Evolutionary conservation across 371 early-diverging fungal species (phyloP).

Genomic region (Syncephalis plumigaleata): DNA sequence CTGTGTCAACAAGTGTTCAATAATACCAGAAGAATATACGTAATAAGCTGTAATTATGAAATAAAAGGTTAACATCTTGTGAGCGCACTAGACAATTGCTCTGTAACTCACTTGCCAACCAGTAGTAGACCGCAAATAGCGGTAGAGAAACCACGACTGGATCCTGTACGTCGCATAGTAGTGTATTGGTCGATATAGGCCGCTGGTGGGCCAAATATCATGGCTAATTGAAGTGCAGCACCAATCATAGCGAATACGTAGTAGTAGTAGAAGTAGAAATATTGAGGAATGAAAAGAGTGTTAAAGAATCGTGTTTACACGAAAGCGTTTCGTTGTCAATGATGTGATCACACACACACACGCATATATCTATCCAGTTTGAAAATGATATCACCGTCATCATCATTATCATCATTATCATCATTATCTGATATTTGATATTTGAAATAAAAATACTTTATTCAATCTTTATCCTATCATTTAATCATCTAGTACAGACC

Average conservation of each 20-base stretch:
- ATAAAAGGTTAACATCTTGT: neutral
- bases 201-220: constrained; percentile 7
- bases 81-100: neutral
- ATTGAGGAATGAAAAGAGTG: neutral
- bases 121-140: constrained; percentile 22
- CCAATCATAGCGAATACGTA: constrained; percentile 6
- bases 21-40: constrained; percentile 34
- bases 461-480: no score
- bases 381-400: no score
- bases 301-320: no score
- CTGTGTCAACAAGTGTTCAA: no score
- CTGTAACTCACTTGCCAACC: constrained; percentile 13
- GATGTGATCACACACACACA: no score
- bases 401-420: no score
- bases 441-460: no score
- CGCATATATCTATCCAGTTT: no score
- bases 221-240: constrained; percentile 4
- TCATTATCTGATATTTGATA: no score
- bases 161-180: constrained; percentile 1
- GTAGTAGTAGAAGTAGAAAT: constrained; percentile 3
- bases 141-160: constrained; percentile 15
- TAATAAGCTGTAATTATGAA: constrained; percentile 17
- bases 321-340: no score
- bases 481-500: no score
- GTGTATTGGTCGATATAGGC: constrained; percentile 8